Conservation (phyloP, 2,329 filamentous ascomycete genomes). For the Penicillium sp. region DNA sequence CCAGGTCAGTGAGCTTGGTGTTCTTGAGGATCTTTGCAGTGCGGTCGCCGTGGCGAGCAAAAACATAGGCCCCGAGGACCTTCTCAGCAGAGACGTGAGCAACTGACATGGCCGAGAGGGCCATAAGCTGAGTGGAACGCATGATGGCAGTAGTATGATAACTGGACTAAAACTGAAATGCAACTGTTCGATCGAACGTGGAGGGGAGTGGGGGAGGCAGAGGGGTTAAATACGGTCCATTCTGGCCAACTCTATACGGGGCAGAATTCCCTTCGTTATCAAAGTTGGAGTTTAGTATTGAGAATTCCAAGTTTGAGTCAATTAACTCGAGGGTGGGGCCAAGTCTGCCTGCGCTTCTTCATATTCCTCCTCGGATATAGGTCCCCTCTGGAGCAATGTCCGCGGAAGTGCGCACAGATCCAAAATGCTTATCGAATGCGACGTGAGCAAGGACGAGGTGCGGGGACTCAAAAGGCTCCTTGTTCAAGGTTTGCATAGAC, state of each 20-base stretch:
- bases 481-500: not conserved
- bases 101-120: constrained; percentile 32
- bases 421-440: not conserved
- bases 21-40: constrained; percentile 76
- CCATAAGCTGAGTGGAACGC: constrained; percentile 34
- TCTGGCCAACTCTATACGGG: not conserved
- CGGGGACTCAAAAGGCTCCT: not conserved
- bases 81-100: constrained; percentile 60
- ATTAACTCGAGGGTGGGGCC: not conserved
- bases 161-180: not conserved
- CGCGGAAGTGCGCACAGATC: not conserved
- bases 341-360: not conserved
- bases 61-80: constrained; percentile 81
- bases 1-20: constrained; percentile 76
- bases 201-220: not conserved
- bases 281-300: not conserved
- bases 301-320: not conserved
- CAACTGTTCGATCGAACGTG: not conserved
- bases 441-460: not conserved
- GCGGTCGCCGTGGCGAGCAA: constrained; percentile 87
- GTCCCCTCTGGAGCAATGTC: not conserved
- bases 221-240: constrained; percentile 3
- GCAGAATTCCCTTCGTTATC: not conserved
- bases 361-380: constrained; percentile 1
- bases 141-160: constrained; percentile 25